phyloP scores from a whole-genome alignment of 1,284 basidiomycete species.

The Waitea zeae region DNA sequence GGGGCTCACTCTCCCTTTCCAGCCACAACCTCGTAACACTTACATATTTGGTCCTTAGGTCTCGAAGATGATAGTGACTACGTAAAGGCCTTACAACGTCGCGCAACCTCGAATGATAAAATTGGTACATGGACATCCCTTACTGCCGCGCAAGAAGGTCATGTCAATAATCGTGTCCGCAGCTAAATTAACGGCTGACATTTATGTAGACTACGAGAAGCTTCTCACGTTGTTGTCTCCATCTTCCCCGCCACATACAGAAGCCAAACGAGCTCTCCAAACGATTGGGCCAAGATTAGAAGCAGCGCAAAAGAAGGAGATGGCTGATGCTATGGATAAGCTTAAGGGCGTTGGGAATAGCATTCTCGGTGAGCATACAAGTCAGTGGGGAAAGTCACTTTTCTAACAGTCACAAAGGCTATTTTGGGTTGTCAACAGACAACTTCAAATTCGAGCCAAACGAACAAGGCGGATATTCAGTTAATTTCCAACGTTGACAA shows the following conservation, averaged over 20 bases:
- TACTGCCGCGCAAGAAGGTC: slow-evolving; percentile 73
- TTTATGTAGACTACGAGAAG: slow-evolving; percentile 50
- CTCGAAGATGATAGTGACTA: slow-evolving; percentile 74
- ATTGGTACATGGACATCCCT: slow-evolving; percentile 74
- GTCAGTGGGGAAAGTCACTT: background rate
- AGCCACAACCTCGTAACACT: too few relatives aligned
- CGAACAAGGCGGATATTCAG: slow-evolving; percentile 83
- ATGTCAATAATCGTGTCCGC: slow-evolving; percentile 2
- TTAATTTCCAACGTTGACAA: slow-evolving; percentile 62
- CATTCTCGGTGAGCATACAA: slow-evolving; percentile 50
- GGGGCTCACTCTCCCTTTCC: slow-evolving; percentile 5
- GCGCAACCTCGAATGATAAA: slow-evolving; percentile 71
- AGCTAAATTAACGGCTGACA: background rate
- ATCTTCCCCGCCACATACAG: slow-evolving; percentile 29
- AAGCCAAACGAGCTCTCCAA: slow-evolving; percentile 30
- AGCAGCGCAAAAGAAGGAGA: slow-evolving; percentile 73
- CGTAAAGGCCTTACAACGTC: slow-evolving; percentile 76
- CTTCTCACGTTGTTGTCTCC: slow-evolving; percentile 48
- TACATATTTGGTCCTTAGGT: too few relatives aligned
- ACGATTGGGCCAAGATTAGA: slow-evolving; percentile 51
- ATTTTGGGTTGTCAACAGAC: slow-evolving; percentile 78
- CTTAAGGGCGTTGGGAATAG: slow-evolving; percentile 87
- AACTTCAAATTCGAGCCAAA: slow-evolving; percentile 93
- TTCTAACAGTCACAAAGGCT: slow-evolving; percentile 25
- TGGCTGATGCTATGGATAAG: slow-evolving; percentile 84